These are phyloP conservation scores for Geosiphon pyriformis DNA, from an alignment of 192 early-diverging fungal genomes.

Conservation along the genomic window DNA sequence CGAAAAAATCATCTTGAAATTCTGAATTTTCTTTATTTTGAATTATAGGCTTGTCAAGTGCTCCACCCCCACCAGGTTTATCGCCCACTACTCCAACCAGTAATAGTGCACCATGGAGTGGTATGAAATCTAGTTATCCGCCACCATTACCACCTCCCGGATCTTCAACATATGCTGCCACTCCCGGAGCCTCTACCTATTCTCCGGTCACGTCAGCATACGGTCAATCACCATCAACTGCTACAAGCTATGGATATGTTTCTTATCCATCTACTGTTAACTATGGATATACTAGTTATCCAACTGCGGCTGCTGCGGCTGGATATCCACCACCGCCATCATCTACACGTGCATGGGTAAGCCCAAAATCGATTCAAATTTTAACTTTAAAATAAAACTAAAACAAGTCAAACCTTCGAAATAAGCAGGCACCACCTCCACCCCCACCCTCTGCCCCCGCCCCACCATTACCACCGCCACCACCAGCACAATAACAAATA, in stretches of 20 bases:
- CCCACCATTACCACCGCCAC: slow-evolving; percentile 24
- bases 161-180: slow-evolving; percentile 15
- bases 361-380: not conserved
- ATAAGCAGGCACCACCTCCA: slow-evolving; percentile 12
- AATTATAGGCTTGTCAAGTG: slow-evolving; percentile 6
- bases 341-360: slow-evolving; percentile 17
- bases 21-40: no score
- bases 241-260: not conserved
- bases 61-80: slow-evolving; percentile 16
- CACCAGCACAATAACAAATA: slow-evolving; percentile 16
- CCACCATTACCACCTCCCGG: slow-evolving; percentile 21
- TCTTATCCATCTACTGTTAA: not conserved
- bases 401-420: not conserved
- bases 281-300: slow-evolving; percentile 10
- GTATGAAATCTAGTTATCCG: slow-evolving; percentile 16
- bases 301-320: slow-evolving; percentile 11
- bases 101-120: slow-evolving; percentile 9
- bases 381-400: not conserved
- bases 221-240: not conserved
- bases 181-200: not conserved
- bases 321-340: slow-evolving; percentile 23
- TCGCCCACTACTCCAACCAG: slow-evolving; percentile 13
- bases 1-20: not conserved
- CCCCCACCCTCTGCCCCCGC: slow-evolving; percentile 24
- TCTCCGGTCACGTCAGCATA: not conserved